Conservation (phyloP, 1,139 yeast genomes). For the Saccharomyces hybrid region DNA sequence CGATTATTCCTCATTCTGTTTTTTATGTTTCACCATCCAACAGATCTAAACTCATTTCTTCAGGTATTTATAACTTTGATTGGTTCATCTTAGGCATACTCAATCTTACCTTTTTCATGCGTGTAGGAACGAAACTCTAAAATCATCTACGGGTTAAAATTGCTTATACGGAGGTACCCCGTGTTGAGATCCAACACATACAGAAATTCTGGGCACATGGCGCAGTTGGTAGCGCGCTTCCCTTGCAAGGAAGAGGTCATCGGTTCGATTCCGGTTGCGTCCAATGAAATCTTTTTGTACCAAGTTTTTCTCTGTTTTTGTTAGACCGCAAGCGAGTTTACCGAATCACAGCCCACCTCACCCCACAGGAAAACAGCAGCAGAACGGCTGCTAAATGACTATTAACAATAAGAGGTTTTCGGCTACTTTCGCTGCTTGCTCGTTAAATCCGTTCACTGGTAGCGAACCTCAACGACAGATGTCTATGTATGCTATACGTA, state of each 20-base stretch:
- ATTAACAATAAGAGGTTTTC: background rate
- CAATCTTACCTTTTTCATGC: background rate
- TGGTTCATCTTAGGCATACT: background rate
- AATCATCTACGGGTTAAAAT: no score
- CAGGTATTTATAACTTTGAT: background rate
- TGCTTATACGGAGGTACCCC: background rate
- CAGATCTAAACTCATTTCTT: background rate
- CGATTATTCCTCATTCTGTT: background rate
- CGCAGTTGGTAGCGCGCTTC: conserved; percentile 32
- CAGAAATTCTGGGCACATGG: conserved; percentile 22
- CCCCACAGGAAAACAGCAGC: background rate
- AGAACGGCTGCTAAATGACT: background rate
- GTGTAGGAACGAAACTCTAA: no score
- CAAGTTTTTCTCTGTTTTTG: background rate
- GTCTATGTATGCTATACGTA: background rate
- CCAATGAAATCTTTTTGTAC: conserved; percentile 14
- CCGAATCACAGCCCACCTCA: background rate
- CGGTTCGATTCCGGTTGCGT: conserved; percentile 31
- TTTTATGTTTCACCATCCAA: background rate
- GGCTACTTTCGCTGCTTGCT: background rate
- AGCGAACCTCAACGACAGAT: background rate
- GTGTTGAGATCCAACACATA: background rate
- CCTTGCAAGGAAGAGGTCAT: conserved; percentile 31
- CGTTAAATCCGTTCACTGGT: background rate
- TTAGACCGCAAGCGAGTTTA: background rate